Percentiles rank a stretch among this genome's conserved stretches.
Evolutionary conservation across 305 asterid genomes (phyloP).

Genomic region (Andrographis paniculata): DNA sequence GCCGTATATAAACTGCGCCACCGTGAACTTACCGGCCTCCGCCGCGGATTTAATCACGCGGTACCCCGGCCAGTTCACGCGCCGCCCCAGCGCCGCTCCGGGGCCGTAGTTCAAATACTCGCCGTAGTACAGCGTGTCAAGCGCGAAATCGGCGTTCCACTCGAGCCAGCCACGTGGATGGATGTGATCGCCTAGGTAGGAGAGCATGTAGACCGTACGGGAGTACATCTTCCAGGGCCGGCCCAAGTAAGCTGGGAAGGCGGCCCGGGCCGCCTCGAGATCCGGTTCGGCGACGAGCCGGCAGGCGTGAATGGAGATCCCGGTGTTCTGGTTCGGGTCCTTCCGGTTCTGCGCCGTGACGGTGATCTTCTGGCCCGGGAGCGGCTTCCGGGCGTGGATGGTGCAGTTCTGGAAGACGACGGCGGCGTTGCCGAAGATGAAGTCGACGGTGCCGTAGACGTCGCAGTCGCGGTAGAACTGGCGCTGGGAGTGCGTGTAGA

Average conservation of each 20-base stretch:
- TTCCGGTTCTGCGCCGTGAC: constrained; percentile 42
- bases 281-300: constrained; percentile 30
- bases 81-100: constrained; percentile 29
- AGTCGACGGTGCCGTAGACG: constrained; percentile 43
- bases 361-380: constrained; percentile 31
- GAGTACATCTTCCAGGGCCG: constrained; percentile 47
- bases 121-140: constrained; percentile 33
- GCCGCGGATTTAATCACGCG: constrained; percentile 28
- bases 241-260: constrained; percentile 33
- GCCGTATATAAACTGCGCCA: constrained; percentile 35
- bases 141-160: constrained; percentile 30
- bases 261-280: constrained; percentile 21
- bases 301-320: constrained; percentile 41
- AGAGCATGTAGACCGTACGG: constrained; percentile 36
- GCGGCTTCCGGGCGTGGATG: constrained; percentile 31
- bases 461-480: constrained; percentile 44
- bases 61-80: constrained; percentile 50
- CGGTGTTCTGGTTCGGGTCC: constrained; percentile 33
- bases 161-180: constrained; percentile 38
- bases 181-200: constrained; percentile 28
- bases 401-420: constrained; percentile 35
- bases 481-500: constrained; percentile 31
- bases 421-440: constrained; percentile 47
- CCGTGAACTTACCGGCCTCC: constrained; percentile 44
- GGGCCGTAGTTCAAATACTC: constrained; percentile 47